Percentiles rank a stretch among this genome's conserved stretches.
phyloP scores from a whole-genome alignment of 23 red algal species.

The Gracilaria domingensis region DNA sequence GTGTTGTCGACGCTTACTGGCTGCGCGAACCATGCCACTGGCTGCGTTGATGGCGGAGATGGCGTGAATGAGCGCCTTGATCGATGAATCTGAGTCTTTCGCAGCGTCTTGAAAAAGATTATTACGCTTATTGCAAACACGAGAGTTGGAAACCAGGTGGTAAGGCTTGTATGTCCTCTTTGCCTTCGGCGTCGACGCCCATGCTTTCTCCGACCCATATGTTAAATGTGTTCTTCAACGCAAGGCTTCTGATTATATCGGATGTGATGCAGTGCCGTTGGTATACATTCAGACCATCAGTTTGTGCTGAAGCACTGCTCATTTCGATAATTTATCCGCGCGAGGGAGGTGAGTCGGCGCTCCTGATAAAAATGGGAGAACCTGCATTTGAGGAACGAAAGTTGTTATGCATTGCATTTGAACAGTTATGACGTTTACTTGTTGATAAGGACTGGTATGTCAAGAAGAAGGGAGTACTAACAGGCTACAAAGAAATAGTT shows the following conservation, averaged over 20 bases:
- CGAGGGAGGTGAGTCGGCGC: too few relatives aligned
- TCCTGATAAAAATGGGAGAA: too few relatives aligned
- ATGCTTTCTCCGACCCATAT: constrained; percentile 3
- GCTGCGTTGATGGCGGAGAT: background rate
- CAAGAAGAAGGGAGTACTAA: background rate
- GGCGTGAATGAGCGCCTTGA: too few relatives aligned
- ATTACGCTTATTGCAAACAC: constrained; percentile 8
- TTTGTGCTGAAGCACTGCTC: too few relatives aligned
- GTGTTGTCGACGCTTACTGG: constrained; percentile 1
- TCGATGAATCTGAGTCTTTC: background rate
- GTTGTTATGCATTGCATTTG: background rate
- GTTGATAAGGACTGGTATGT: background rate
- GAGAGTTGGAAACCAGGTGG: background rate
- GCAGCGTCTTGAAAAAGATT: background rate
- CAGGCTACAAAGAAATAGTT: background rate
- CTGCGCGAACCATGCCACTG: constrained; percentile 23
- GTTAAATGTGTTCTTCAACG: background rate
- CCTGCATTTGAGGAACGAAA: too few relatives aligned
- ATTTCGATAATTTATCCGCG: too few relatives aligned
- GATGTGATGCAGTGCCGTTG: too few relatives aligned
- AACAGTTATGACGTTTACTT: constrained; percentile 24
- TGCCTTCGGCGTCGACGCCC: background rate
- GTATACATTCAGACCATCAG: too few relatives aligned
- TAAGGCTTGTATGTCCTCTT: background rate
- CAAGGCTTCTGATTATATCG: too few relatives aligned